A percentile compares a stretch with the other conserved stretches of the same genome.
These are phyloP conservation scores for Apophysomyces trapeziformis DNA, from an alignment of 371 early-diverging fungal species.

Conservation along the genomic window DNA sequence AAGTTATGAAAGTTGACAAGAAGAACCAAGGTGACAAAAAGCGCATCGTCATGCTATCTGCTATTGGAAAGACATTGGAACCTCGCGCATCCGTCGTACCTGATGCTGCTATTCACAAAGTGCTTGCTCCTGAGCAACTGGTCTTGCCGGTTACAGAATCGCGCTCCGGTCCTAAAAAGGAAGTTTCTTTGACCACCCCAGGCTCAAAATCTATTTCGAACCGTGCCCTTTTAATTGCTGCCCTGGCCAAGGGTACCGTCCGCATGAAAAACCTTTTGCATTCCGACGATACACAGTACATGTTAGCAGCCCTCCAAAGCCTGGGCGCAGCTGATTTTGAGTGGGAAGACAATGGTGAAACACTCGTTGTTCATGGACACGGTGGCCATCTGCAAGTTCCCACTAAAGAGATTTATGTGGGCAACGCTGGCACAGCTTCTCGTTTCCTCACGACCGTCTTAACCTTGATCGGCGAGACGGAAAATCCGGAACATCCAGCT, in stretches of 20 bases:
- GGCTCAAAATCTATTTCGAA: conserved; percentile 98
- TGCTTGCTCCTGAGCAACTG: conserved; percentile 78
- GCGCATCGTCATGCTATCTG: conserved; percentile 87
- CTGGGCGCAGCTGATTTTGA: conserved; percentile 85
- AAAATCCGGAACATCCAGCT: conserved; percentile 24
- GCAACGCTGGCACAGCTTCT: conserved; percentile 98
- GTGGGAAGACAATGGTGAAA: conserved; percentile 94
- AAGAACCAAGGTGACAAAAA: conserved; percentile 94
- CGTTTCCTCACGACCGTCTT: conserved; percentile 93
- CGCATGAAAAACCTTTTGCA: conserved; percentile 88
- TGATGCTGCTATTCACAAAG: conserved; percentile 83
- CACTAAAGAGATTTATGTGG: conserved; percentile 84
- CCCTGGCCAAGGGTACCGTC: conserved; percentile 86
- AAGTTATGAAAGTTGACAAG: conserved; percentile 94
- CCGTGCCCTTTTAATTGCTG: conserved; percentile 92
- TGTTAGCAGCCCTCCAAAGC: conserved; percentile 90
- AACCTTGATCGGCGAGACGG: conserved; percentile 61
- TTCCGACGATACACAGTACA: conserved; percentile 97
- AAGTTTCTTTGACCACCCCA: conserved; percentile 78
- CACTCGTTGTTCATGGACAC: conserved; percentile 83
- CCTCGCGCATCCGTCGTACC: conserved; percentile 80
- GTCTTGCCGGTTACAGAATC: conserved; percentile 69
- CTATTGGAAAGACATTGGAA: conserved; percentile 87
- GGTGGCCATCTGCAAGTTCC: conserved; percentile 82
- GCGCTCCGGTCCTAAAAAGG: conserved; percentile 42